These are phyloP conservation scores for Stagonosporopsis rhizophila DNA, from an alignment of 2,329 filamentous ascomycete species.

Conservation along the genomic window DNA sequence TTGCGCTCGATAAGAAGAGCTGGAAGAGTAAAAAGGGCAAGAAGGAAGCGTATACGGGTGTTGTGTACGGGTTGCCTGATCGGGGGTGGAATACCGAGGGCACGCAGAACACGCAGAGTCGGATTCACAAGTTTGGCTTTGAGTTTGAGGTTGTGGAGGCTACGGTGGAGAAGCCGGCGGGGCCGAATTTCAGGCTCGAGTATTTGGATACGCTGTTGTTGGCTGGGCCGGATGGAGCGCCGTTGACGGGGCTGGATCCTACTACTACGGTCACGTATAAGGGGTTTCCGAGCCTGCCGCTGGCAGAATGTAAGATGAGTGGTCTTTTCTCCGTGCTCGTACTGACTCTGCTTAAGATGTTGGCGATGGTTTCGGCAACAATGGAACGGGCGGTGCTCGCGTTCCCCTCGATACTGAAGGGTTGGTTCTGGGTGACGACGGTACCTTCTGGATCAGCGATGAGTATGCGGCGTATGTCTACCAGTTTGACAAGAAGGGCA, in stretches of 20 bases:
- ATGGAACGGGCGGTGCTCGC: conserved; percentile 65
- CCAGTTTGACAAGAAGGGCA: conserved; percentile 65
- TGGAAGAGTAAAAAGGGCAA: conserved; percentile 63
- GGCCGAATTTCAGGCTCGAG: conserved; percentile 66
- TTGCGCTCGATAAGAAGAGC: conserved; percentile 65
- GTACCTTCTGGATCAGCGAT: conserved; percentile 71
- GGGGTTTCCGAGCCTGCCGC: conserved; percentile 68
- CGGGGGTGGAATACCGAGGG: conserved; percentile 76
- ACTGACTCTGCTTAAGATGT: conserved; percentile 44
- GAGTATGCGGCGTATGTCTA: conserved; percentile 72
- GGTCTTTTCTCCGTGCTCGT: too few relatives aligned
- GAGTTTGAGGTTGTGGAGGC: conserved; percentile 64
- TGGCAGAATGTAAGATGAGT: conserved; percentile 58
- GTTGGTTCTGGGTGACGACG: conserved; percentile 65
- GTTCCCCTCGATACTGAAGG: conserved; percentile 72
- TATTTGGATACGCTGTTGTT: conserved; percentile 72
- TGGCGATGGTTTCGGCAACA: conserved; percentile 72
- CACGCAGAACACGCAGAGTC: conserved; percentile 71
- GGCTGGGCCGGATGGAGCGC: conserved; percentile 66
- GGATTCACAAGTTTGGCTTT: conserved; percentile 72
- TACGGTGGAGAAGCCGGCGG: conserved; percentile 60
- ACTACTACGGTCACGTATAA: conserved; percentile 53
- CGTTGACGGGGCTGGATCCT: conserved; percentile 56
- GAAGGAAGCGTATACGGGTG: conserved; percentile 62
- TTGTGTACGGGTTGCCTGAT: conserved; percentile 70